Percentiles rank a stretch among this genome's conserved stretches.
Conservation (phyloP, 148 eudicot genomes). For the Rhododendron kiyosumense region DNA sequence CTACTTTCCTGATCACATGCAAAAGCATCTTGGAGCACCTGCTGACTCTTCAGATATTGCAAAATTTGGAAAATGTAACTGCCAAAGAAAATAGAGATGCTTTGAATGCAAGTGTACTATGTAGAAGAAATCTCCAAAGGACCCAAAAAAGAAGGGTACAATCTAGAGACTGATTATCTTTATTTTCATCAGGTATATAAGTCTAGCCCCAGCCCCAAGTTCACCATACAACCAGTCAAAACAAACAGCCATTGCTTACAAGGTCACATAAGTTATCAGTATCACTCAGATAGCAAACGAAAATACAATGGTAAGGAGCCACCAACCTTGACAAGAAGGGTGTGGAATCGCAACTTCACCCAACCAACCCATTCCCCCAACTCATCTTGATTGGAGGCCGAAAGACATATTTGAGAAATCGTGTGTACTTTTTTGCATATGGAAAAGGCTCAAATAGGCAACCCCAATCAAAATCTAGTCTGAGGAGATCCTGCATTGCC, state of each 20-base stretch:
- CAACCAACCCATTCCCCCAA: slow-evolving; percentile 55
- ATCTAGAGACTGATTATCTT: not conserved
- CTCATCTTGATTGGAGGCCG: slow-evolving; percentile 27
- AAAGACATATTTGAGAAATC: slow-evolving; percentile 44
- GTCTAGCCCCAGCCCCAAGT: not conserved
- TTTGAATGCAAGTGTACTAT: not conserved
- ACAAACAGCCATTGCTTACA: not conserved
- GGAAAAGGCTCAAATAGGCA: slow-evolving; percentile 40
- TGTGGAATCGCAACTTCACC: slow-evolving; percentile 48
- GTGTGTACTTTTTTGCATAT: slow-evolving; percentile 30
- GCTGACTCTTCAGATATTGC: not conserved
- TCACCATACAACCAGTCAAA: not conserved
- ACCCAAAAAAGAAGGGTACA: no score
- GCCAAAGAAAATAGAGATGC: not conserved
- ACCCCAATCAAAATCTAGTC: slow-evolving; percentile 40
- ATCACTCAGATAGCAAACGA: not conserved
- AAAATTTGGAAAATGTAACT: not conserved
- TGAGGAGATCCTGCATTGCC: not conserved
- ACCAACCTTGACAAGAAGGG: slow-evolving; percentile 47
- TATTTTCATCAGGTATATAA: not conserved
- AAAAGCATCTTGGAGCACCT: no score
- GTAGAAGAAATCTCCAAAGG: no score
- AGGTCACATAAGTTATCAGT: not conserved
- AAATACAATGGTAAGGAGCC: not conserved
- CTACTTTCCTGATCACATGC: not conserved